A percentile compares a stretch with the other conserved stretches of the same genome.
Evolutionary conservation across 257 asterid genomes (phyloP).

Genomic region (Parsonsia alboflavescens): DNA sequence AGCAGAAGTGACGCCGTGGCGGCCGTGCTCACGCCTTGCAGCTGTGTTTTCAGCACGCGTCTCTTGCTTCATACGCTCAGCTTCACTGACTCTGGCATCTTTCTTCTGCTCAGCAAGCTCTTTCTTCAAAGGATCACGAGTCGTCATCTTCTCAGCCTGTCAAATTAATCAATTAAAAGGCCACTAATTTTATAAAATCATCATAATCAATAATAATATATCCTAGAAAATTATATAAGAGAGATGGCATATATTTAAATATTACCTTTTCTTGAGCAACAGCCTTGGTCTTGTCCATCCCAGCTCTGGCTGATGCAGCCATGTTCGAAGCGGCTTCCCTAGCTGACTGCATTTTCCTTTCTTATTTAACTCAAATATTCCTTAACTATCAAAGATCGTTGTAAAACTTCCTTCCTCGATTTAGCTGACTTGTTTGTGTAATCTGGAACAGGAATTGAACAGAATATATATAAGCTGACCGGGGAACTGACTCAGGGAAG

Average conservation of each 20-base stretch:
- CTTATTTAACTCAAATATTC: not conserved
- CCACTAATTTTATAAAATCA: too few species aligned
- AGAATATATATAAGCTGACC: too few species aligned
- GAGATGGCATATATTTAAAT: too few species aligned
- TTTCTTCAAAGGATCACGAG: slow-evolving; percentile 29
- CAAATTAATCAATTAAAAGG: too few species aligned
- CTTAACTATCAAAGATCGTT: not conserved
- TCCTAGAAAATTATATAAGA: too few species aligned
- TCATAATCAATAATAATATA: too few species aligned
- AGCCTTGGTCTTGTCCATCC: slow-evolving; percentile 67
- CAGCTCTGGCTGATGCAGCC: slow-evolving; percentile 52
- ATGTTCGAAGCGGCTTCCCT: slow-evolving; percentile 34
- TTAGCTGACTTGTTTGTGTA: too few species aligned
- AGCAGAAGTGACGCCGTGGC: not conserved
- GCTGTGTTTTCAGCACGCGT: slow-evolving; percentile 18
- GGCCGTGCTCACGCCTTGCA: slow-evolving; percentile 4
- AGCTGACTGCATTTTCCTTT: slow-evolving; percentile 40
- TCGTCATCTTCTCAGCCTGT: slow-evolving; percentile 30
- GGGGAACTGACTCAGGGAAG: too few species aligned
- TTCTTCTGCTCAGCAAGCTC: slow-evolving; percentile 34
- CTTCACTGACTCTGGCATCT: slow-evolving; percentile 18
- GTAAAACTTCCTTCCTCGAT: too few species aligned
- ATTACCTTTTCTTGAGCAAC: slow-evolving; percentile 40
- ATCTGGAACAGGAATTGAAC: too few species aligned
- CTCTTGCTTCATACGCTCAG: slow-evolving; percentile 26